Evolutionary conservation across 768 basidiomycete species (phyloP).

Genomic region (Mycena pura): DNA sequence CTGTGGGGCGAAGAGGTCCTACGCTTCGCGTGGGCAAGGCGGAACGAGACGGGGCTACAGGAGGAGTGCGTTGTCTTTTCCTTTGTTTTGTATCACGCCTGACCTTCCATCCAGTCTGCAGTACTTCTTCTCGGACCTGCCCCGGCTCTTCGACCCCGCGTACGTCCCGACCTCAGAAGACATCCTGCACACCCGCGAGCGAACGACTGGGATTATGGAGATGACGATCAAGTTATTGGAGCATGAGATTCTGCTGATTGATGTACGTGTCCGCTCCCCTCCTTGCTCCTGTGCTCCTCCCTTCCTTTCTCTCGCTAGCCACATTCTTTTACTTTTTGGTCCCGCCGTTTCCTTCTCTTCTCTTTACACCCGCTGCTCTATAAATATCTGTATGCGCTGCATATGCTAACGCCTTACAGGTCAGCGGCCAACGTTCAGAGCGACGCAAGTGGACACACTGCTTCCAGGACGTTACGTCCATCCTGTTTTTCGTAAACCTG

Average conservation of each 20-base stretch:
- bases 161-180: slow-evolving; percentile 83
- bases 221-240: slow-evolving; percentile 81
- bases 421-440: slow-evolving; percentile 91
- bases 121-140: slow-evolving; percentile 82
- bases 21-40: slow-evolving; percentile 76
- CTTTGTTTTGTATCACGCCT: not conserved
- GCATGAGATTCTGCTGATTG: slow-evolving; percentile 91
- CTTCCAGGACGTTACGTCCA: slow-evolving; percentile 94
- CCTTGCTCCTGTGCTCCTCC: no score
- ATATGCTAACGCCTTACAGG: slow-evolving; percentile 45
- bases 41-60: slow-evolving; percentile 90
- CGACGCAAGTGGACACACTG: slow-evolving; percentile 94
- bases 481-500: slow-evolving; percentile 89
- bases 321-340: not conserved
- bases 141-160: slow-evolving; percentile 75
- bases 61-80: slow-evolving; percentile 72
- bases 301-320: not conserved
- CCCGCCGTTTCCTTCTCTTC: not conserved
- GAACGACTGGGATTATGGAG: slow-evolving; percentile 92
- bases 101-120: slow-evolving; percentile 37
- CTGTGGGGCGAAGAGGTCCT: slow-evolving; percentile 84
- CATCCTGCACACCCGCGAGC: slow-evolving; percentile 84
- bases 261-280: slow-evolving; percentile 58
- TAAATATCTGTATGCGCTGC: not conserved
- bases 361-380: not conserved